phyloP scores from a whole-genome alignment of 75 land plant genomes.

The Larix kaempferi region DNA sequence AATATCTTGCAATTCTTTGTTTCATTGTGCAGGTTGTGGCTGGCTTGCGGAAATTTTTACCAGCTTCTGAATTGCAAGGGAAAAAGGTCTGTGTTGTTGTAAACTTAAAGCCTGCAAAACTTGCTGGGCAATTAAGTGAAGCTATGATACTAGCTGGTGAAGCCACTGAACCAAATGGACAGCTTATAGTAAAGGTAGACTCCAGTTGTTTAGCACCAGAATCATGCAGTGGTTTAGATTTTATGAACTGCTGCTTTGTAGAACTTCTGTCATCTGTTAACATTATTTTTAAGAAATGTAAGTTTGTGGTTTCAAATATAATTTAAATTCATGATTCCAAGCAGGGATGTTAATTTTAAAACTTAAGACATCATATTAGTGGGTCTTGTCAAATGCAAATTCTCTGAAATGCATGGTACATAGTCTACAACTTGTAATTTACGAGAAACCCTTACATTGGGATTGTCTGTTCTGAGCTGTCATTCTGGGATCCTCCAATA shows the following conservation, averaged over 20 bases:
- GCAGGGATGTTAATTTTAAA: too few species aligned
- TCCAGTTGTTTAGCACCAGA: not conserved
- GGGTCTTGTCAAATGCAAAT: too few species aligned
- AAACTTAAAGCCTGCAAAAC: constrained; percentile 38
- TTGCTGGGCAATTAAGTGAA: constrained; percentile 44
- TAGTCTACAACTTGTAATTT: too few species aligned
- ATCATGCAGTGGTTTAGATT: not conserved
- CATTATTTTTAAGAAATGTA: too few species aligned
- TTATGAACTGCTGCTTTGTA: too few species aligned
- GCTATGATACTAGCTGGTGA: constrained; percentile 46
- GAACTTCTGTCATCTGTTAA: too few species aligned
- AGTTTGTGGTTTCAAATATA: too few species aligned
- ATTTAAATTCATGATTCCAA: too few species aligned
- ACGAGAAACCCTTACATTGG: too few species aligned
- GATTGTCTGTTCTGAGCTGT: too few species aligned
- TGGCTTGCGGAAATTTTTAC: constrained; percentile 31
- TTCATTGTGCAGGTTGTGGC: constrained; percentile 34
- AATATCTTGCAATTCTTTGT: not conserved
- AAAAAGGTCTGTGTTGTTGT: constrained; percentile 35
- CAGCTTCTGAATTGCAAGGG: constrained; percentile 20
- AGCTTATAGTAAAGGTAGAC: constrained; percentile 32
- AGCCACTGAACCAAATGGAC: constrained; percentile 16
- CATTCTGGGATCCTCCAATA: too few species aligned
- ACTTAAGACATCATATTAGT: too few species aligned
- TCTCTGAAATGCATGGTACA: not conserved